phyloP scores from a whole-genome alignment of 176 grass and related monocot genomes.

The Tillandsia leiboldiana region DNA sequence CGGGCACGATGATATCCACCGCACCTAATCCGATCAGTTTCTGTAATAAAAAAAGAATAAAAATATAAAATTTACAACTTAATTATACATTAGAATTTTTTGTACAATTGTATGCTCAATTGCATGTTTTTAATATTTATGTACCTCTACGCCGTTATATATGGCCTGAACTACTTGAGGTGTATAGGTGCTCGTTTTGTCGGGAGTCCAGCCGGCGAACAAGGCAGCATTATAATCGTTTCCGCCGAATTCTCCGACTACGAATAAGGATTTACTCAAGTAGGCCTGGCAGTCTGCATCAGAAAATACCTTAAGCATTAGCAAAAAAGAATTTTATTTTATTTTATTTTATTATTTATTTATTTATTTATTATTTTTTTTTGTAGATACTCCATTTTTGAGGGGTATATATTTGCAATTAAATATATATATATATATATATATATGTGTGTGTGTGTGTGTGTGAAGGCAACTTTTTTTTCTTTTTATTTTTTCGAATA shows the following conservation, averaged over 20 bases:
- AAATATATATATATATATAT: too few relatives aligned
- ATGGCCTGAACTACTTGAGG: conserved; percentile 32
- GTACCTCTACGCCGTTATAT: conserved; percentile 29
- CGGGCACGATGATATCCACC: conserved; percentile 33
- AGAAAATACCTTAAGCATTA: not conserved
- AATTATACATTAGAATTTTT: not conserved
- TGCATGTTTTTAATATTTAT: not conserved
- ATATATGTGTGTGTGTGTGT: too few relatives aligned
- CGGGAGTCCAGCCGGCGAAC: conserved; percentile 37
- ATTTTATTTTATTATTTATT: too few relatives aligned
- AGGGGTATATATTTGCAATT: too few relatives aligned
- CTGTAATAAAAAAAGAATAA: conserved; percentile 10
- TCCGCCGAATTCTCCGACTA: conserved; percentile 59
- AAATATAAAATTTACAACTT: not conserved
- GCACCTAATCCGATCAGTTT: conserved; percentile 55
- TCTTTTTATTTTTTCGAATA: too few relatives aligned
- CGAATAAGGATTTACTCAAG: conserved; percentile 29
- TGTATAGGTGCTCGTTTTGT: conserved; percentile 41
- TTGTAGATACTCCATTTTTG: too few relatives aligned
- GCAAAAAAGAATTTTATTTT: too few relatives aligned
- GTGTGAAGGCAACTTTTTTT: too few relatives aligned
- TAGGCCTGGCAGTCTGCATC: conserved; percentile 38
- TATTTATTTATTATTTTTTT: too few relatives aligned
- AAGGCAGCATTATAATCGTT: conserved; percentile 73
- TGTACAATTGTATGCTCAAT: not conserved